Evolutionary conservation across 176 grass and related monocot species (phyloP).

Genomic region (Paspalum notatum): DNA sequence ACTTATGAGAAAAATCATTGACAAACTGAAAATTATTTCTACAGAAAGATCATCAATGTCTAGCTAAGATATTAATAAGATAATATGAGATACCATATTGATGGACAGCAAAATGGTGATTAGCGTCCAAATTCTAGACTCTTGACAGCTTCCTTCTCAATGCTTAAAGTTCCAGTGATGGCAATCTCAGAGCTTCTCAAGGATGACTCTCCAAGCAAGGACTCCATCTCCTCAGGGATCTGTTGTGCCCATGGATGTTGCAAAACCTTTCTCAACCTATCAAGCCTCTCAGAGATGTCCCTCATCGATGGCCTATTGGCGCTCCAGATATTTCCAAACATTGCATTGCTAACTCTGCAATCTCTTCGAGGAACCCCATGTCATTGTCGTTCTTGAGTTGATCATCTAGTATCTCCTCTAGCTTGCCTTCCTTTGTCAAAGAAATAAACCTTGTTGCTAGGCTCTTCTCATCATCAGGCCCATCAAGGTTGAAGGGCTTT

Average conservation of each 20-base stretch:
- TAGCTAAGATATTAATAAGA: not conserved
- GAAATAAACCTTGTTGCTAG: conserved; percentile 19
- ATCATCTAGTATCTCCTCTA: conserved; percentile 10
- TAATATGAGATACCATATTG: not conserved
- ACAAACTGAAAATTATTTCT: no score
- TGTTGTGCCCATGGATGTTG: not conserved
- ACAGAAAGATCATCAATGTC: no score
- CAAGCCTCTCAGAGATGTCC: conserved; percentile 33
- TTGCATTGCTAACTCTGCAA: conserved; percentile 11
- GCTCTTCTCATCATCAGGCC: conserved; percentile 15
- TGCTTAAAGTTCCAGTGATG: not conserved
- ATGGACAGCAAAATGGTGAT: not conserved
- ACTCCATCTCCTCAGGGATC: conserved; percentile 3
- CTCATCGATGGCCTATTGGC: conserved; percentile 43
- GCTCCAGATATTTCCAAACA: conserved; percentile 45
- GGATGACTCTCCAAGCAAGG: conserved; percentile 29
- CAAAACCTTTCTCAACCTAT: conserved; percentile 10
- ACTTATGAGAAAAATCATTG: no score
- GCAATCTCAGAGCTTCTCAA: not conserved
- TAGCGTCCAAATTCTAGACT: not conserved
- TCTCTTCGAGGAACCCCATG: conserved; percentile 10
- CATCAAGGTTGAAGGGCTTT: not conserved
- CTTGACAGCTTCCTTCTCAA: not conserved
- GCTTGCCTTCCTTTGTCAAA: not conserved
- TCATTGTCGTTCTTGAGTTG: not conserved